phyloP scores from a whole-genome alignment of 2,329 filamentous ascomycete genomes.

The Tolypocladium nubicola region DNA sequence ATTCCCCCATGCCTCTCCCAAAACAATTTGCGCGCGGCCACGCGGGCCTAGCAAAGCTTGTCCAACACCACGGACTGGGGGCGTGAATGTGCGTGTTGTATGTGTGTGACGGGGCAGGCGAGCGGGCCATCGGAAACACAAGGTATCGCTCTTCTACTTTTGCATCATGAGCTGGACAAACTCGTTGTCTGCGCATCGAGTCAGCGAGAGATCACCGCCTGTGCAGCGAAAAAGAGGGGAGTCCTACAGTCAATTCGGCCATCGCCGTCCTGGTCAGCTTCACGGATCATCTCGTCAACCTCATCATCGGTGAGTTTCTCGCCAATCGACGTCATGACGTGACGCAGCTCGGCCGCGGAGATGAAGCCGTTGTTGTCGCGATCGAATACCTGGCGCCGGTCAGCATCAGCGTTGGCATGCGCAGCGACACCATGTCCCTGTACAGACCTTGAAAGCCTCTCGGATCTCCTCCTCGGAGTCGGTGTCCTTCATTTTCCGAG shows the following conservation, averaged over 20 bases:
- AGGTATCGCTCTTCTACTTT: conserved; percentile 48
- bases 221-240: not conserved
- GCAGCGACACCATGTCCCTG: not conserved
- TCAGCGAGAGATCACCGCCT: conserved; percentile 7
- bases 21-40: conserved; percentile 1
- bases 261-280: conserved; percentile 83
- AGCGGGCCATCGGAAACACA: not conserved
- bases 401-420: not conserved
- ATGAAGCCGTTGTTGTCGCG: conserved; percentile 90
- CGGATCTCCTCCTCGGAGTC: conserved; percentile 86
- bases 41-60: not conserved
- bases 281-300: conserved; percentile 88
- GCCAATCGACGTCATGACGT: conserved; percentile 87
- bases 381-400: conserved; percentile 55
- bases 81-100: not conserved
- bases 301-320: conserved; percentile 87
- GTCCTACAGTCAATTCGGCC: conserved; percentile 76
- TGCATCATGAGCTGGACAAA: conserved; percentile 95
- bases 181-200: conserved; percentile 58
- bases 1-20: conserved; percentile 3
- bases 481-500: conserved; percentile 88
- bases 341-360: conserved; percentile 75
- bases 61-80: not conserved
- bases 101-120: not conserved
- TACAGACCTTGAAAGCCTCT: conserved; percentile 69